Conservation (phyloP, 1,284 basidiomycete genomes). For the Naganishia sp. region DNA sequence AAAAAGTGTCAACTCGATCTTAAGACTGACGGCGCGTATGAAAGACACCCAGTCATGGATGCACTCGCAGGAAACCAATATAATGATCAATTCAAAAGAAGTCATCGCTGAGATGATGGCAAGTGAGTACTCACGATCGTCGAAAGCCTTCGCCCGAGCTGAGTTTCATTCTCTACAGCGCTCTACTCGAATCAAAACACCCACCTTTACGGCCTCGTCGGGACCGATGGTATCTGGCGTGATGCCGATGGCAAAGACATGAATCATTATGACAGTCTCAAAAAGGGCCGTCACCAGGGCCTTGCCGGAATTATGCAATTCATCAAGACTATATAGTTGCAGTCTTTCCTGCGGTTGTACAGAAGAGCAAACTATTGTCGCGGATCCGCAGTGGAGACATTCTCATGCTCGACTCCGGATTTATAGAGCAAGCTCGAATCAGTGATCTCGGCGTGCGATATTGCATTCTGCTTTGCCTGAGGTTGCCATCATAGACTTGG, state of each 20-base stretch:
- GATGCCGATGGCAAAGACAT: slow-evolving; percentile 60
- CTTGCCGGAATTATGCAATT: slow-evolving; percentile 46
- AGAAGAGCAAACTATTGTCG: no score
- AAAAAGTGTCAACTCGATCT: not conserved
- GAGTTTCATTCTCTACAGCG: slow-evolving; percentile 43
- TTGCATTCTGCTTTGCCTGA: no score
- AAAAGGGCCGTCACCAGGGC: slow-evolving; percentile 46
- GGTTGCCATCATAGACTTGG: no score
- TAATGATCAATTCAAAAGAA: slow-evolving; percentile 67
- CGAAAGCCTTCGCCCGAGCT: not conserved
- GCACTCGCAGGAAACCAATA: slow-evolving; percentile 75
- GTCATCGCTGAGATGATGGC: slow-evolving; percentile 68
- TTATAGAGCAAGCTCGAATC: no score
- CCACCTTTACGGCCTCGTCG: slow-evolving; percentile 64
- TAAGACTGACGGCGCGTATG: not conserved
- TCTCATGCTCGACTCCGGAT: no score
- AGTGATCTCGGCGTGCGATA: no score
- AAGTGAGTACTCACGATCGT: slow-evolving; percentile 34
- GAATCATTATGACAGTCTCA: slow-evolving; percentile 49
- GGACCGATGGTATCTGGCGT: slow-evolving; percentile 68
- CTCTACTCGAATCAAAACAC: slow-evolving; percentile 71
- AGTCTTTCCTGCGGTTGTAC: no score
- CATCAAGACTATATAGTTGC: slow-evolving; percentile 43
- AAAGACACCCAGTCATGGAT: slow-evolving; percentile 72
- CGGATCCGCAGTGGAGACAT: no score